phyloP scores from a whole-genome alignment of 345 rosid species.

The Citrus maxima region DNA sequence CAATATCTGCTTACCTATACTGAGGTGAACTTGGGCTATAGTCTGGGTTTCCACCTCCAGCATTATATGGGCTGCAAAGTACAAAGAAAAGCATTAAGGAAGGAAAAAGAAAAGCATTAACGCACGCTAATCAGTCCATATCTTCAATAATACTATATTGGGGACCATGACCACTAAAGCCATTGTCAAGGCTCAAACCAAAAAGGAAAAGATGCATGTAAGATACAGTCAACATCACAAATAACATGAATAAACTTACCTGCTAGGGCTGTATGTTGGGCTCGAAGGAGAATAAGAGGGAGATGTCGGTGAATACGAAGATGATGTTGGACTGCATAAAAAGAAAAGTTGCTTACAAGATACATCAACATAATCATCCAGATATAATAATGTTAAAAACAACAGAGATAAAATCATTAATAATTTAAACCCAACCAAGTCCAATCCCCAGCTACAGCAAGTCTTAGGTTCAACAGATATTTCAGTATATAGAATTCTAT shows the following conservation, averaged over 20 bases:
- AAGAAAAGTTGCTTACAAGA: background rate
- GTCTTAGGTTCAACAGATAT: no score
- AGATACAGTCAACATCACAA: background rate
- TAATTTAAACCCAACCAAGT: background rate
- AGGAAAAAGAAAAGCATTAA: background rate
- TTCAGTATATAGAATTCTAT: background rate
- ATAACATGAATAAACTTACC: conserved; percentile 33
- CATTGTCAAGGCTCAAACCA: background rate
- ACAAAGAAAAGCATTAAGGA: background rate
- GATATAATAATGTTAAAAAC: background rate
- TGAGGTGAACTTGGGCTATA: conserved; percentile 61
- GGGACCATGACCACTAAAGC: background rate
- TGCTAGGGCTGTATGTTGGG: conserved; percentile 93
- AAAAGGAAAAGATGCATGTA: background rate
- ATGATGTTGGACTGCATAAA: conserved; percentile 75
- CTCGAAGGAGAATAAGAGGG: conserved; percentile 91
- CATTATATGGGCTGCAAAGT: conserved; percentile 43
- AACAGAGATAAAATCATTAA: background rate
- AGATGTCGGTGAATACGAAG: conserved; percentile 92
- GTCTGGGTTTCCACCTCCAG: conserved; percentile 42
- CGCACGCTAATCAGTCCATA: background rate
- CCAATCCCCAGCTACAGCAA: no score
- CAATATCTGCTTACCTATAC: conserved; percentile 36
- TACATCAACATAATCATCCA: background rate
- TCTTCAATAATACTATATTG: background rate